phyloP scores from a whole-genome alignment of 768 basidiomycete species.

The Hygrocybe coccinea region DNA sequence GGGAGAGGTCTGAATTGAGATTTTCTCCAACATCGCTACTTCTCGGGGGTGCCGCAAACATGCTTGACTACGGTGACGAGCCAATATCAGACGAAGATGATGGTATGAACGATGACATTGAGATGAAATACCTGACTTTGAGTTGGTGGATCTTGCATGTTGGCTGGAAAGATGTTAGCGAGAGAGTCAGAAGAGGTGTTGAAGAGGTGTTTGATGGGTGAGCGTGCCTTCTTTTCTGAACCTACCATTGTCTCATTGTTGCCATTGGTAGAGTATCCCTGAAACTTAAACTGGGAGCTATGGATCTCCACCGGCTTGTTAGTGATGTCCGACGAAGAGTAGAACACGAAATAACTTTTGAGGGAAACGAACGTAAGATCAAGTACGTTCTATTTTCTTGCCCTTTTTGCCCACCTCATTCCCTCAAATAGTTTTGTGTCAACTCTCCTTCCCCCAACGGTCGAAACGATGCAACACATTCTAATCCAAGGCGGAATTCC shows the following conservation, averaged over 20 bases:
- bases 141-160: slow-evolving; percentile 93
- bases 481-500: slow-evolving; percentile 59
- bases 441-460: slow-evolving; percentile 70
- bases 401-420: not conserved
- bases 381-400: slow-evolving; percentile 37
- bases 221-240: slow-evolving; percentile 23
- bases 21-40: slow-evolving; percentile 38
- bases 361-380: slow-evolving; percentile 52
- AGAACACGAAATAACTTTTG: slow-evolving; percentile 64
- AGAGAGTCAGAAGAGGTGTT: slow-evolving; percentile 66
- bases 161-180: slow-evolving; percentile 82
- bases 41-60: slow-evolving; percentile 23
- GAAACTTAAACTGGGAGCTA: slow-evolving; percentile 65
- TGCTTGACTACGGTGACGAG: slow-evolving; percentile 19
- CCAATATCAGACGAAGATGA: slow-evolving; percentile 25
- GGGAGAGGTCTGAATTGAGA: slow-evolving; percentile 41
- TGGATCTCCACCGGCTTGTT: slow-evolving; percentile 65
- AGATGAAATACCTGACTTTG: slow-evolving; percentile 76
- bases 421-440: slow-evolving; percentile 55
- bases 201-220: slow-evolving; percentile 83
- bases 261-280: slow-evolving; percentile 61
- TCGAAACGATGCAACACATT: slow-evolving; percentile 63
- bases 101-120: slow-evolving; percentile 57
- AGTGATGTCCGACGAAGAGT: slow-evolving; percentile 71
- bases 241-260: not conserved